Conservation (phyloP, 306 rosid genomes). For the Malus sieversii region DNA sequence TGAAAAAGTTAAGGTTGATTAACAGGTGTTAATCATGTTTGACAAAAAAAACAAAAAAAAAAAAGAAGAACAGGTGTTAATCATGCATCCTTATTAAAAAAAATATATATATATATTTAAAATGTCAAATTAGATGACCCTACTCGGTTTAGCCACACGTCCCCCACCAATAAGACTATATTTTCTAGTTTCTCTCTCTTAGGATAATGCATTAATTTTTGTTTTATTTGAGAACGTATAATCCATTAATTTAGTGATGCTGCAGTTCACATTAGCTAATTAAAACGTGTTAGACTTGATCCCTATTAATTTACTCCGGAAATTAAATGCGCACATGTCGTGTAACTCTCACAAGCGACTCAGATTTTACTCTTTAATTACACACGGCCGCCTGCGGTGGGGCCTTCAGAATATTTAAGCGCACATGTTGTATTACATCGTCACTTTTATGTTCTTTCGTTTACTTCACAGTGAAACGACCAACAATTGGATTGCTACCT, state of each 20-base stretch:
- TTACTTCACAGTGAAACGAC: too few relatives aligned
- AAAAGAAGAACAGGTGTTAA: background rate
- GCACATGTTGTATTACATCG: background rate
- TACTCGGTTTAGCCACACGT: background rate
- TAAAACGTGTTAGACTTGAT: background rate
- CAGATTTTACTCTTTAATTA: background rate
- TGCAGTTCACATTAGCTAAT: background rate
- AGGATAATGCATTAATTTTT: too few relatives aligned
- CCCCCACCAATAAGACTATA: background rate
- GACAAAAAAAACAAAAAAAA: too few relatives aligned
- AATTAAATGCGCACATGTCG: background rate
- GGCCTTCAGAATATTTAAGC: background rate
- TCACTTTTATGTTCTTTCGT: too few relatives aligned
- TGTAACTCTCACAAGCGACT: background rate
- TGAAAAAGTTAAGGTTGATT: too few relatives aligned
- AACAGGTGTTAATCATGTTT: background rate
- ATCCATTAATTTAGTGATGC: background rate
- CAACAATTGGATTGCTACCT: background rate
- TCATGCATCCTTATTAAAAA: background rate
- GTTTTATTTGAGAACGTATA: too few relatives aligned
- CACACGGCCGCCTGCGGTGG: background rate
- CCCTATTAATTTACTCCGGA: background rate
- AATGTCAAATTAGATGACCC: background rate
- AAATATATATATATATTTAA: background rate
- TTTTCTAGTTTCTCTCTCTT: background rate